Base-by-base conservation (phyloP, 192 early-diverging fungal species). In the Diversispora epigaea region DNA sequence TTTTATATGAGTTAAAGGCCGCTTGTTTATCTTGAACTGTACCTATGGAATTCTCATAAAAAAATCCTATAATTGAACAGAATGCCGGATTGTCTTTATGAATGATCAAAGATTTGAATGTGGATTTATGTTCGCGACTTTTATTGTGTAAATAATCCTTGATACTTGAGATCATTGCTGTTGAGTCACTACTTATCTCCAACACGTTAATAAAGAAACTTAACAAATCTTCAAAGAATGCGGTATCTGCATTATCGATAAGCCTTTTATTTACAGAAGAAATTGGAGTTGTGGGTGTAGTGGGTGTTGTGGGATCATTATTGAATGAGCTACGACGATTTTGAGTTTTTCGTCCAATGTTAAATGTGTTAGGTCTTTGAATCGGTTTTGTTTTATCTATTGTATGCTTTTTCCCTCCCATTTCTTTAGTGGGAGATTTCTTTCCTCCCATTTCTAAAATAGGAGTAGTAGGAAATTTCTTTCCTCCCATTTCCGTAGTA, bases 101-200 rank as follows among this genome's bases (percentile, higher is more conserved):
- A 17, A 3, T 12, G 11, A 3, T 14, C 41, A 64, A 43, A 17
- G 9, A 43, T 44, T 64, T 64, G 44, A 64, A 41, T 8, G 62
- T 64, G 40, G 62, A 64, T 43, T 64, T 64, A n/a, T 64, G 62
- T 64, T 64, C 62, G 40, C 62, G 40, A 32, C 14, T 43, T 44
- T 40, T 32, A 64, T 64, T 64, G 10, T 64, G 62, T 43, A 64
- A 64, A 64, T 64, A 64, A 19, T 43, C 62, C 43, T 64, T 64
- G 32, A 64, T 11, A 17, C 17, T 64, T 41, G 25, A 32, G 10
- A 64, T 64, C 62, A 64, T 64, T 17, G 39, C 41, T n/a, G 10
- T 44, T n/a, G 40, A n/a, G n/a, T 64, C 62, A n/a, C 40, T 17
- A 21, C 40, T 44, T 64, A 64, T n/a, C 43, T 64, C 62, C n/a